Percentiles rank a stretch among this genome's conserved stretches.
phyloP scores from a whole-genome alignment of 768 basidiomycete genomes.

The Mycena amicta region DNA sequence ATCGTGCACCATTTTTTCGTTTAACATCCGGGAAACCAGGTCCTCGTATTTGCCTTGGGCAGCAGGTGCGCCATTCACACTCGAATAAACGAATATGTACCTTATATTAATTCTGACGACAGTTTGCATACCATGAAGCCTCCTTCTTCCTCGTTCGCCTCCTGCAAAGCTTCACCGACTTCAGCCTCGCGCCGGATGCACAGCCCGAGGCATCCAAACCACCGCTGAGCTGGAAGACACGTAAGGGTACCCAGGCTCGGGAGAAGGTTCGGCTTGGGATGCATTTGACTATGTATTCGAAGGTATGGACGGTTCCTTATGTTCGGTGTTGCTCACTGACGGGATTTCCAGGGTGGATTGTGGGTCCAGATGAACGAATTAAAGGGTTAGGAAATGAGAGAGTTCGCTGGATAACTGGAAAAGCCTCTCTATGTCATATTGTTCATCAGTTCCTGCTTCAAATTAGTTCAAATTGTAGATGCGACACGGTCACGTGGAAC shows the following conservation, averaged over 20 bases:
- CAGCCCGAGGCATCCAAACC: constrained; percentile 33
- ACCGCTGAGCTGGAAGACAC: constrained; percentile 38
- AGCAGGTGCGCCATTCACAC: constrained; percentile 11
- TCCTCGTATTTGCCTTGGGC: constrained; percentile 27
- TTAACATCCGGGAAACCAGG: constrained; percentile 21
- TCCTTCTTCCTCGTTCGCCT: constrained; percentile 48
- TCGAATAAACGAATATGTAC: background rate
- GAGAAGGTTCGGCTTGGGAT: constrained; percentile 32
- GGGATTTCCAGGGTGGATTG: constrained; percentile 28
- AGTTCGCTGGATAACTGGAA: too few relatives aligned
- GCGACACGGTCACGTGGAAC: background rate
- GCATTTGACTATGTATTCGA: constrained; percentile 41
- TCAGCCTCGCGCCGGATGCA: constrained; percentile 35
- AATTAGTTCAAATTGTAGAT: too few relatives aligned
- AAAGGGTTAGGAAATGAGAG: too few relatives aligned
- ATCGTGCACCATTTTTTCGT: background rate
- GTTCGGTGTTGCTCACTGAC: too few relatives aligned
- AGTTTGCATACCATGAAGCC: constrained; percentile 52
- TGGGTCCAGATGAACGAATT: constrained; percentile 32
- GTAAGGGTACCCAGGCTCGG: constrained; percentile 26
- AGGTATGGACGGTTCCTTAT: too few relatives aligned
- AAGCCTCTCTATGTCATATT: too few relatives aligned
- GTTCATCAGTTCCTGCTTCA: too few relatives aligned
- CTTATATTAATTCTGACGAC: background rate
- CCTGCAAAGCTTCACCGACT: constrained; percentile 38